Percentiles rank a stretch among this genome's conserved stretches.
These are phyloP conservation scores for Hermanozyma aechmeae DNA, from an alignment of 805 yeast genomes.

Conservation along the genomic window DNA sequence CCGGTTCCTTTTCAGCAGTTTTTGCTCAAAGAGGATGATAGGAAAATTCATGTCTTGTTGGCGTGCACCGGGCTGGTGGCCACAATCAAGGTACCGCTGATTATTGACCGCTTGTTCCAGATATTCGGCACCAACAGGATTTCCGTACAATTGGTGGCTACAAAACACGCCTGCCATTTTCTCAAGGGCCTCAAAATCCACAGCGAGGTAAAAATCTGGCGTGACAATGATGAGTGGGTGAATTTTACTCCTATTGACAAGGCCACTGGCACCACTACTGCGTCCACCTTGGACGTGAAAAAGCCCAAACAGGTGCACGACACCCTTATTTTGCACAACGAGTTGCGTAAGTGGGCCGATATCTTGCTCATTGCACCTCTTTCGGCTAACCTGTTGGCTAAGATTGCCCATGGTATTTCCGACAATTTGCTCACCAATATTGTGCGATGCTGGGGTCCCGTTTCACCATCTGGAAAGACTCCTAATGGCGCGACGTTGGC, in stretches of 20 bases:
- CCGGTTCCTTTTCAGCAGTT: constrained; percentile 70
- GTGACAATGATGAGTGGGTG: constrained; percentile 90
- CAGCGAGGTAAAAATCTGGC: constrained; percentile 76
- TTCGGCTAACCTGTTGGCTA: constrained; percentile 37
- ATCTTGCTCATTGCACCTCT: constrained; percentile 37
- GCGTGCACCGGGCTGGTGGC: constrained; percentile 98
- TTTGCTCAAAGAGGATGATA: constrained; percentile 52
- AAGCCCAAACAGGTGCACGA: constrained; percentile 9
- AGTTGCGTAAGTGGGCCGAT: constrained; percentile 39
- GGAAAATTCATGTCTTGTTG: constrained; percentile 75
- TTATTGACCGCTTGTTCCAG: constrained; percentile 78
- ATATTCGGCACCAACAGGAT: constrained; percentile 61
- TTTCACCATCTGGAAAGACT: too few species aligned
- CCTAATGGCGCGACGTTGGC: constrained; percentile 6
- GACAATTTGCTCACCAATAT: constrained; percentile 36
- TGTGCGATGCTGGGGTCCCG: constrained; percentile 33
- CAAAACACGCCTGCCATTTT: constrained; percentile 72
- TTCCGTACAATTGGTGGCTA: constrained; percentile 77
- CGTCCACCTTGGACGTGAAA: too few species aligned
- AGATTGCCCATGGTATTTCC: constrained; percentile 34
- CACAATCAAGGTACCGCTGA: constrained; percentile 83
- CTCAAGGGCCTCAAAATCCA: constrained; percentile 50
- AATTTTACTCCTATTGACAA: constrained; percentile 21
- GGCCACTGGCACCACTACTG: constrained; percentile 9
- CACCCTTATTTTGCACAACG: constrained; percentile 33